Conservation (phyloP, 1,284 basidiomycete genomes). For the Ceratobasidium sp. region DNA sequence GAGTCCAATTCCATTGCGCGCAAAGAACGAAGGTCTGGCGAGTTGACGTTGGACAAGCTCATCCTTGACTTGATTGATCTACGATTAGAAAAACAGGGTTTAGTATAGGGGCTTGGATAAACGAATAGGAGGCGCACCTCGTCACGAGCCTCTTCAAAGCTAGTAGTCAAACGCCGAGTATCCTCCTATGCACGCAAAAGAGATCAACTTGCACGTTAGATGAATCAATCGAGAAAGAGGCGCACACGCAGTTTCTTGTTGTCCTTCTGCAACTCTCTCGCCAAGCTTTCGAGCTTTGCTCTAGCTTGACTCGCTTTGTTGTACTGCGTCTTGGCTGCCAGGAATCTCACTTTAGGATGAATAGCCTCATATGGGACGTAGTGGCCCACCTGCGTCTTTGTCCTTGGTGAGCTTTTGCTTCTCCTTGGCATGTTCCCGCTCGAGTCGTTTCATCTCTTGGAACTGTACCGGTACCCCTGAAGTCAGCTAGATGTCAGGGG, state of each 20-base stretch:
- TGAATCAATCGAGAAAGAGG: constrained; percentile 32
- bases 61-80: constrained; percentile 48
- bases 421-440: constrained; percentile 88
- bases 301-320: constrained; percentile 88
- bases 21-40: constrained; percentile 16
- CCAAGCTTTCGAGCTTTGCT: constrained; percentile 86
- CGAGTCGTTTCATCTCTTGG: constrained; percentile 83
- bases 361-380: no score
- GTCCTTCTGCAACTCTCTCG: constrained; percentile 89
- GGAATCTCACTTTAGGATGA: constrained; percentile 27
- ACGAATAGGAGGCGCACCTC: constrained; percentile 67
- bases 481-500: constrained; percentile 43
- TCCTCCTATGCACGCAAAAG: constrained; percentile 71
- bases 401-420: constrained; percentile 88
- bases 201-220: constrained; percentile 48
- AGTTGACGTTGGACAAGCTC: constrained; percentile 41
- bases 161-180: constrained; percentile 79
- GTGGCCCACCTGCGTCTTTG: constrained; percentile 88
- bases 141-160: constrained; percentile 84
- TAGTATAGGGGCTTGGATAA: constrained; percentile 14
- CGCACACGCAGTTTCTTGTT: constrained; percentile 85
- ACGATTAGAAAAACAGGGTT: not conserved
- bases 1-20: not conserved
- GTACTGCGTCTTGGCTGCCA: constrained; percentile 80
- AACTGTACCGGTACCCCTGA: constrained; percentile 65